A percentile compares a stretch with the other conserved stretches of the same genome.
These are phyloP conservation scores for Saturnispora besseyi DNA, from an alignment of 805 yeast species.

Conservation along the genomic window DNA sequence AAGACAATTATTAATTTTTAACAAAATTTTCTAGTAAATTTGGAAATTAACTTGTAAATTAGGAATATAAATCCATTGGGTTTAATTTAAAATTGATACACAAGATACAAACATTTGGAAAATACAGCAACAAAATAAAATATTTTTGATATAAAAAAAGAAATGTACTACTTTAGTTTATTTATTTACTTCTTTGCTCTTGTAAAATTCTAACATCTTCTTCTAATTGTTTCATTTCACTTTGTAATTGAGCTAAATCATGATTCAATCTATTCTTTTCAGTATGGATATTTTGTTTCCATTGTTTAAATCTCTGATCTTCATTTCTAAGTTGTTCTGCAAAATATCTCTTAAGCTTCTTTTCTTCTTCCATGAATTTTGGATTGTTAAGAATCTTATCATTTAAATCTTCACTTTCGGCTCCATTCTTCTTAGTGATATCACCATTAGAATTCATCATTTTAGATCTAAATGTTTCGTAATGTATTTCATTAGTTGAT, in stretches of 20 bases:
- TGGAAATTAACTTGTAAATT: too few species aligned
- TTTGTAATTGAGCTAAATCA: slow-evolving; percentile 85
- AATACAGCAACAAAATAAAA: too few species aligned
- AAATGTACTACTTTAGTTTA: not conserved
- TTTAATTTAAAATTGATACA: too few species aligned
- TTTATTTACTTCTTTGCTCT: slow-evolving; percentile 37
- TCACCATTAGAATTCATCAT: slow-evolving; percentile 44
- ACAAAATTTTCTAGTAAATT: not conserved
- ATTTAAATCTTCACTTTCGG: slow-evolving; percentile 18
- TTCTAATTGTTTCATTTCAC: slow-evolving; percentile 62
- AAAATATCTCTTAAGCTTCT: slow-evolving; percentile 83
- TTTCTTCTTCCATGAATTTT: slow-evolving; percentile 93
- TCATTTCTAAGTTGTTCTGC: slow-evolving; percentile 96
- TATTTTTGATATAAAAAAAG: not conserved
- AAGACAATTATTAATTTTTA: not conserved
- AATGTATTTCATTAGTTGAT: slow-evolving; percentile 74
- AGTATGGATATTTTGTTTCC: slow-evolving; percentile 95
- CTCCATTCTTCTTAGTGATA: slow-evolving; percentile 1
- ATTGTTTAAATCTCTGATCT: slow-evolving; percentile 94
- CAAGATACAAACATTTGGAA: too few species aligned
- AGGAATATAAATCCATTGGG: not conserved
- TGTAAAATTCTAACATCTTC: slow-evolving; percentile 63
- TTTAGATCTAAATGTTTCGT: slow-evolving; percentile 65
- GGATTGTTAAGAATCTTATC: slow-evolving; percentile 62
- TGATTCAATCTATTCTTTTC: slow-evolving; percentile 91